Evolutionary conservation across 768 basidiomycete genomes (phyloP), one percentile per base, ranked within the genome.

Genomic region (Mycena capillaripes): DNA sequence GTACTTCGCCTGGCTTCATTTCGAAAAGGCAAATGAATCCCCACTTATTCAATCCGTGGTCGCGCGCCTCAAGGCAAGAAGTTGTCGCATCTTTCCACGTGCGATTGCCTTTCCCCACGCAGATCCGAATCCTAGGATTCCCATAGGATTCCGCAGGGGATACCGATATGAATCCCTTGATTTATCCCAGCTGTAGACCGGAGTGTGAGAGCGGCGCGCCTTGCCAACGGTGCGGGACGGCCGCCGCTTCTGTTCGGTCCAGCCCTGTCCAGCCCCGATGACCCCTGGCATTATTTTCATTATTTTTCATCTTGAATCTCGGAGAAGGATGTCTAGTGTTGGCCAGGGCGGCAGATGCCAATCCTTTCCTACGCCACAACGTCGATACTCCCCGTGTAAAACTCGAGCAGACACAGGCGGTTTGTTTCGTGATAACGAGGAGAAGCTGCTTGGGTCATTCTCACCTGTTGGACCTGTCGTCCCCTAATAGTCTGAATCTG

Each of bases 11-110:
- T 74, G 69, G 66, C 73, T 75, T 75, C 74, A 75, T 72, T 71
- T 75, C 74, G 58, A 75, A 75, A 75, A 69, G 74, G 74, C 69
- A 75, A 75, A 72, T 72, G 74, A 72, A 69, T 75, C 66, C 73
- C 66, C 74, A 75, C 74, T 71, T 65, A 75, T 75, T 75, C 70
- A 75, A 69, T 75, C 67, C 52, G 17, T 48, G 48, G 67, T 75
- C 70, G 70, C 74, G 73, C 73, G 68, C 70, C 74, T 75, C 74
- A 65, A 75, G 74, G 74, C 68, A 71, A 66, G 74, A 75, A 75
- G 70, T 64, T 56, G 62, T 55, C 56, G 14, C 70, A 66, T 65
- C 62, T 73, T n/a, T 74, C 66, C 73, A 75, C 73, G 73, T 75
- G 73, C 66, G 71, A 72, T 69, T 72, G 40, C 60, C 60, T 64